A percentile compares a stretch with the other conserved stretches of the same genome.
These are phyloP conservation scores for Potentilla sterilis DNA, from an alignment of 306 rosid species.

Conservation along the genomic window DNA sequence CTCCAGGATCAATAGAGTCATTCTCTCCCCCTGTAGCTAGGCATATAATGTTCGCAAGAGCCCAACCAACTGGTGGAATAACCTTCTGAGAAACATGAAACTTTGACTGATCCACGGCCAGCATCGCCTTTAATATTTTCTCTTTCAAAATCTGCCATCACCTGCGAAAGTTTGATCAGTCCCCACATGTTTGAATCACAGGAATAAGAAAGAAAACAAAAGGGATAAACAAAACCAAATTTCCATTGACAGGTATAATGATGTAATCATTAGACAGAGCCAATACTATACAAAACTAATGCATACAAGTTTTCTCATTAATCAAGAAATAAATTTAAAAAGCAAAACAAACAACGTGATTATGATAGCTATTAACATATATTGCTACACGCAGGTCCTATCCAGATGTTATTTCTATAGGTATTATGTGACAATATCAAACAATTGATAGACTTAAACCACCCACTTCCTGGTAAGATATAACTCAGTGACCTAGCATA, in stretches of 20 bases:
- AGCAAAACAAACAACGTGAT: background rate
- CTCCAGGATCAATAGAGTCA: constrained; percentile 46
- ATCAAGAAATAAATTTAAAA: too few relatives aligned
- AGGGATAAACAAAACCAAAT: background rate
- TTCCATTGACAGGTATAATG: constrained; percentile 9
- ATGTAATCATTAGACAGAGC: background rate
- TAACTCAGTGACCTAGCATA: background rate
- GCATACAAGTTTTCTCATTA: background rate
- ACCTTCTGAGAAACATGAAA: constrained; percentile 41
- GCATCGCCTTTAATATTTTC: constrained; percentile 59
- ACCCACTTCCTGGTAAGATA: background rate
- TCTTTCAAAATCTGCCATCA: constrained; percentile 89
- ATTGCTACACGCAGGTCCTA: background rate
- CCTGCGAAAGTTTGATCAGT: constrained; percentile 93
- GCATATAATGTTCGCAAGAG: constrained; percentile 72
- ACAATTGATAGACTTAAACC: background rate
- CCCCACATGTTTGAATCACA: constrained; percentile 56
- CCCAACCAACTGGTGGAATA: constrained; percentile 91
- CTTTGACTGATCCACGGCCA: constrained; percentile 46
- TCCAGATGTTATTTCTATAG: background rate
- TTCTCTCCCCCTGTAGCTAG: constrained; percentile 58
- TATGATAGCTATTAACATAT: background rate
- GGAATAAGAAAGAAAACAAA: constrained; percentile 6
- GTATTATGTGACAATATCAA: background rate
- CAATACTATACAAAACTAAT: background rate